A percentile compares a stretch with the other conserved stretches of the same genome.
Evolutionary conservation across 1,139 yeast genomes (phyloP).

Genomic region (Blastobotrys petasosporus): DNA sequence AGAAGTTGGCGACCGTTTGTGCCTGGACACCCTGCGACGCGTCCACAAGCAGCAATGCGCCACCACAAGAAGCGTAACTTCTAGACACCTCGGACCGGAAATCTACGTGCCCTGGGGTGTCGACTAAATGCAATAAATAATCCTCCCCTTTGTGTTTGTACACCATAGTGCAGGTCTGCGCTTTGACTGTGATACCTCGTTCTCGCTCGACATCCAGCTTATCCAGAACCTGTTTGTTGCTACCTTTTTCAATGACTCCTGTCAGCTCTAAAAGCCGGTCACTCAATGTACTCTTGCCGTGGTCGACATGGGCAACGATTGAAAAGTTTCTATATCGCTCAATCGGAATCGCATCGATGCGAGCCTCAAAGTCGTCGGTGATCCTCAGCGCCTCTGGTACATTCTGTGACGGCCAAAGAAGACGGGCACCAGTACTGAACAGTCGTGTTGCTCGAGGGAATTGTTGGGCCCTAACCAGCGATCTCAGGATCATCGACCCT

Average conservation of each 20-base stretch:
- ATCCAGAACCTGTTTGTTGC: conserved; percentile 84
- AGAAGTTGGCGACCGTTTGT: conserved; percentile 94
- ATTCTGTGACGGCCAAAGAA: neutral
- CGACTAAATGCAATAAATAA: conserved; percentile 81
- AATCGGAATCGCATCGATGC: conserved; percentile 69
- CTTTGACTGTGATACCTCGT: conserved; percentile 93
- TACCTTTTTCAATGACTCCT: conserved; percentile 74
- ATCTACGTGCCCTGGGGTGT: conserved; percentile 98
- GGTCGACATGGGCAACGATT: conserved; percentile 98
- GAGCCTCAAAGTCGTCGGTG: conserved; percentile 34
- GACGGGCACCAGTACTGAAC: too few relatives aligned
- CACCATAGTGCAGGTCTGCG: conserved; percentile 93
- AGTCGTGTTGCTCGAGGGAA: too few relatives aligned
- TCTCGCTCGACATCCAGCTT: conserved; percentile 92
- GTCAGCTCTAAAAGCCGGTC: conserved; percentile 84
- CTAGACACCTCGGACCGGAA: conserved; percentile 90
- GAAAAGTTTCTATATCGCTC: conserved; percentile 84
- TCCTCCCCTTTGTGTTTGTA: conserved; percentile 66
- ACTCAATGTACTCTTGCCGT: conserved; percentile 89
- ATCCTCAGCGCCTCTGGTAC: conserved; percentile 1
- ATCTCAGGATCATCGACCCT: neutral
- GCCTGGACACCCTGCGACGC: conserved; percentile 97
- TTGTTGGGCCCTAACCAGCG: neutral
- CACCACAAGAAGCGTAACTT: conserved; percentile 94
- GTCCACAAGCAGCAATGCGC: conserved; percentile 84